Percentiles rank a stretch among this genome's conserved stretches.
These are phyloP conservation scores for Pestalotiopsis sp. DNA, from an alignment of 2,329 filamentous ascomycete genomes.

Conservation along the genomic window DNA sequence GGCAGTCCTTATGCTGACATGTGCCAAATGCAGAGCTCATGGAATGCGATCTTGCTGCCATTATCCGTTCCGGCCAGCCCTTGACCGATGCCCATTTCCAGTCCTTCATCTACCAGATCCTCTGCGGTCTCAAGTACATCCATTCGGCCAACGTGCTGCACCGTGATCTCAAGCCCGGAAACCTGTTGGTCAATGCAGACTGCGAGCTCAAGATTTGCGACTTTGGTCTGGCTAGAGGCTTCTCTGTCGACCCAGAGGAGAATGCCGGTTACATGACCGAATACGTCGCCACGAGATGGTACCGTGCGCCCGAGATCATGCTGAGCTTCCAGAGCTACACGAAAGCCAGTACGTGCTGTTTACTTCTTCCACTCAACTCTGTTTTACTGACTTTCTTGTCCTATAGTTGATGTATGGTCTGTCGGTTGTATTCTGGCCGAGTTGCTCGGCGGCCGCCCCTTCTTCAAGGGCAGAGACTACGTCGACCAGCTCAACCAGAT, in stretches of 20 bases:
- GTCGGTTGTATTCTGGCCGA: slow-evolving; percentile 98
- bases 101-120: slow-evolving; percentile 99
- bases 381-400: neutral
- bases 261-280: slow-evolving; percentile 99
- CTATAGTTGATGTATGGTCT: slow-evolving; percentile 96
- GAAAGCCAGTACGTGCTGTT: slow-evolving; percentile 90
- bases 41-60: slow-evolving; percentile 98
- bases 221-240: slow-evolving; percentile 93
- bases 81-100: slow-evolving; percentile 99
- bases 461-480: slow-evolving; percentile 99
- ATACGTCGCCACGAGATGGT: slow-evolving; percentile 98
- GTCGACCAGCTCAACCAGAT: slow-evolving; percentile 99
- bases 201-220: slow-evolving; percentile 99
- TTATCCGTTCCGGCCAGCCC: slow-evolving; percentile 95
- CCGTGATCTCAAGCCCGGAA: slow-evolving; percentile 95
- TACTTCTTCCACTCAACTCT: too few species aligned
- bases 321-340: slow-evolving; percentile 99
- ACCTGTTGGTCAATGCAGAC: slow-evolving; percentile 96
- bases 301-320: slow-evolving; percentile 95
- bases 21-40: slow-evolving; percentile 73
- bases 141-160: slow-evolving; percentile 98
- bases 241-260: slow-evolving; percentile 96
- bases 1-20: slow-evolving; percentile 17
- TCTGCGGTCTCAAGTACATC: slow-evolving; percentile 98
- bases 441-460: slow-evolving; percentile 90